These are phyloP conservation scores for Corynespora cassiicola DNA, from an alignment of 2,329 filamentous ascomycete species.

Conservation along the genomic window DNA sequence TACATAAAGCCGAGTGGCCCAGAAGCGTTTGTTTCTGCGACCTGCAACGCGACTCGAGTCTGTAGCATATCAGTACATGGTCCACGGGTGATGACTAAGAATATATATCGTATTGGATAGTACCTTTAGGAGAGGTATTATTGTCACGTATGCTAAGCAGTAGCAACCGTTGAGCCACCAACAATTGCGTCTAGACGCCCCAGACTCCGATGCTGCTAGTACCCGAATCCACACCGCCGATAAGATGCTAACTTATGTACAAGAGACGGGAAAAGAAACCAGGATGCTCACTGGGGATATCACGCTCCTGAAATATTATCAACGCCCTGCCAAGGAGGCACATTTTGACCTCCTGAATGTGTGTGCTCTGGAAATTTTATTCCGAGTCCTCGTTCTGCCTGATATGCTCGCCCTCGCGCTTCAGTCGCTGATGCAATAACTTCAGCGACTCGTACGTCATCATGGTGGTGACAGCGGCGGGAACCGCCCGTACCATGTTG, in stretches of 20 bases:
- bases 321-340: constrained; percentile 24
- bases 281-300: constrained; percentile 26
- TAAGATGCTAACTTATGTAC: constrained; percentile 32
- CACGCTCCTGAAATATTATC: constrained; percentile 16
- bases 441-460: constrained; percentile 88
- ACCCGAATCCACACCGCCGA: constrained; percentile 6
- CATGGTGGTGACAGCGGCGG: constrained; percentile 96
- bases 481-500: constrained; percentile 95
- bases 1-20: no score
- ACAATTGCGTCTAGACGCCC: no score
- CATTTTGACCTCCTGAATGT: constrained; percentile 5
- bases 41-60: no score
- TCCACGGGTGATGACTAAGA: no score
- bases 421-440: constrained; percentile 57
- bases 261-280: constrained; percentile 21
- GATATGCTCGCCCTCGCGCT: constrained; percentile 56
- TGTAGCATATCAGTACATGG: no score
- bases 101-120: no score
- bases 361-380: constrained; percentile 1
- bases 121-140: no score
- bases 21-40: no score
- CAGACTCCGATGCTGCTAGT: constrained; percentile 25
- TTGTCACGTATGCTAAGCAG: no score
- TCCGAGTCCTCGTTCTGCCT: constrained; percentile 18
- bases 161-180: no score